A percentile compares a stretch with the other conserved stretches of the same genome.
These are phyloP conservation scores for Gleditsia sinensis DNA, from an alignment of 306 rosid genomes.

Conservation along the genomic window DNA sequence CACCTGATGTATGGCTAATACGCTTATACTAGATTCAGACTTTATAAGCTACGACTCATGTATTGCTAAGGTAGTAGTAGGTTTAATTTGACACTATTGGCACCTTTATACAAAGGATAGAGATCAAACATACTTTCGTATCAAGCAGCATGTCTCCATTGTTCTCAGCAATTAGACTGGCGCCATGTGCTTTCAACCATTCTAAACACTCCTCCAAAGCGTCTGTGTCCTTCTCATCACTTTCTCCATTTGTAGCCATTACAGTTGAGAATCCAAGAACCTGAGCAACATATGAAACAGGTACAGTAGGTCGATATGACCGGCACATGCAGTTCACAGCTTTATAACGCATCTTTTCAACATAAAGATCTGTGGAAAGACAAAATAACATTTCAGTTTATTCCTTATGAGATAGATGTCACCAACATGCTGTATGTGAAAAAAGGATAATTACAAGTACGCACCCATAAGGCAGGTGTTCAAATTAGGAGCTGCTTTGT, in stretches of 20 bases:
- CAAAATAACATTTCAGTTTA: background rate
- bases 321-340: constrained; percentile 94
- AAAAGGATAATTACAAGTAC: constrained; percentile 29
- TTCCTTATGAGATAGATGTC: background rate
- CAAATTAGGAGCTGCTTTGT: constrained; percentile 86
- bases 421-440: background rate
- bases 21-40: background rate
- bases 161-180: constrained; percentile 61
- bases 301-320: constrained; percentile 88
- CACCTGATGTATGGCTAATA: background rate
- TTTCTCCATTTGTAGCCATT: constrained; percentile 45
- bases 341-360: constrained; percentile 93
- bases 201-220: constrained; percentile 85
- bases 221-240: constrained; percentile 57
- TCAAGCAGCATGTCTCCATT: constrained; percentile 74
- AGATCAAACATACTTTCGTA: constrained; percentile 64
- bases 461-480: constrained; percentile 92
- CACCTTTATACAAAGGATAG: background rate
- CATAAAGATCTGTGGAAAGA: constrained; percentile 71
- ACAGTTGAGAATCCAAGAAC: constrained; percentile 72
- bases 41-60: background rate
- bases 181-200: constrained; percentile 96
- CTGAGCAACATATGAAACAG: constrained; percentile 78
- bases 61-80: background rate
- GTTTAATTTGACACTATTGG: background rate